Evolutionary conservation across 352 stramenopile genomes (phyloP).

Genomic region (Globisporangium cystogenes): DNA sequence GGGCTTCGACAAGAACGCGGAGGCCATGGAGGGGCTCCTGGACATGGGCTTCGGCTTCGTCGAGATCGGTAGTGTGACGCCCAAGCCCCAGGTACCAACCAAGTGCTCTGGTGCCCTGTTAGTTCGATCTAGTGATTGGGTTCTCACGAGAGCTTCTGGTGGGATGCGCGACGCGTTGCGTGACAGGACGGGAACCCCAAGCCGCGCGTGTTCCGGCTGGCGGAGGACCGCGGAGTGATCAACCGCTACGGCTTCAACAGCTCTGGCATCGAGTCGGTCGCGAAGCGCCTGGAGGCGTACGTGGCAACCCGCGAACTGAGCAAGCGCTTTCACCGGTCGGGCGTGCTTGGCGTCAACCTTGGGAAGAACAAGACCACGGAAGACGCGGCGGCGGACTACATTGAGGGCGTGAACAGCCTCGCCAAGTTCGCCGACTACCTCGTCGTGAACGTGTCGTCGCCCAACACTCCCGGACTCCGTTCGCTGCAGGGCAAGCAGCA

Average conservation of each 20-base stretch:
- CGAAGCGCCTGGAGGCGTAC: conserved; percentile 60
- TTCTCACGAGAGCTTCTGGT: background rate
- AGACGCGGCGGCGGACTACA: conserved; percentile 86
- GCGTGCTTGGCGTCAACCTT: conserved; percentile 95
- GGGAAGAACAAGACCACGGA: conserved; percentile 97
- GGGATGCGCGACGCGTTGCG: conserved; percentile 16
- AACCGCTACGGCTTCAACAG: conserved; percentile 99
- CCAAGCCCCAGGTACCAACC: conserved; percentile 81
- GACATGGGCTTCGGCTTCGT: conserved; percentile 94
- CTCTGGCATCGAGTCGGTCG: conserved; percentile 80
- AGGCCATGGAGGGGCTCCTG: conserved; percentile 91
- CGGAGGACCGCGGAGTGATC: conserved; percentile 94
- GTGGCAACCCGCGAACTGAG: conserved; percentile 26
- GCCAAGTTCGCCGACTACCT: conserved; percentile 96
- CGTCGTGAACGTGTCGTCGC: conserved; percentile 97
- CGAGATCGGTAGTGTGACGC: conserved; percentile 95
- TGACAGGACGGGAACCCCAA: conserved; percentile 86
- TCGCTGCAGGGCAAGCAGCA: conserved; percentile 77
- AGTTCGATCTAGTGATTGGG: no score
- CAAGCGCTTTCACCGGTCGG: conserved; percentile 40
- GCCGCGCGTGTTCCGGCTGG: conserved; percentile 95
- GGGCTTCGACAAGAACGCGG: conserved; percentile 97
- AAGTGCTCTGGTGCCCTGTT: no score
- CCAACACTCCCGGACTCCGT: conserved; percentile 92
- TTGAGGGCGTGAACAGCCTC: conserved; percentile 86